These are phyloP conservation scores for Batkoa obscura DNA, from an alignment of 371 early-diverging fungal species.

Conservation along the genomic window DNA sequence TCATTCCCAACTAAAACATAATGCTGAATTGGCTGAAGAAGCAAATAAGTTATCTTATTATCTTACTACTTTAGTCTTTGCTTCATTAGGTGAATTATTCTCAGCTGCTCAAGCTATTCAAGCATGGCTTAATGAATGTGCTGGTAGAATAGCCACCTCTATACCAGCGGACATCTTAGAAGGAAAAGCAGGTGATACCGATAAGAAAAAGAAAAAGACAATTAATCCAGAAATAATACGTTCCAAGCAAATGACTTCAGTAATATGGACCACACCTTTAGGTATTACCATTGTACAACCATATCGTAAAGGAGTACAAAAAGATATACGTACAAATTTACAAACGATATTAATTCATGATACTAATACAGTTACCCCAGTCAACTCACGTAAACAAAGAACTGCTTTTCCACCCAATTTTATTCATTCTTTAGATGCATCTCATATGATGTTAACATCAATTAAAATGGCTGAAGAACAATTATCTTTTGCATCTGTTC, in stretches of 20 bases:
- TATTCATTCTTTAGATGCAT: conserved; percentile 92
- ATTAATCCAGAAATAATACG: conserved; percentile 6
- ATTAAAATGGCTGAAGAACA: conserved; percentile 59
- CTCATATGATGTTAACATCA: conserved; percentile 93
- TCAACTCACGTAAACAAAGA: conserved; percentile 78
- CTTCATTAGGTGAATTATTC: conserved; percentile 75
- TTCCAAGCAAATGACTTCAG: conserved; percentile 56
- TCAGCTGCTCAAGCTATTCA: conserved; percentile 77
- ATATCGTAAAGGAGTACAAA: conserved; percentile 55
- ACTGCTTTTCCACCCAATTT: conserved; percentile 97
- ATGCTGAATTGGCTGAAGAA: conserved; percentile 23
- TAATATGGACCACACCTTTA: conserved; percentile 94
- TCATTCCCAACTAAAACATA: conserved; percentile 44
- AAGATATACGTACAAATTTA: conserved; percentile 45
- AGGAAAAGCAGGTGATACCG: conserved; percentile 6
- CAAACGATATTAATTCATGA: conserved; percentile 67
- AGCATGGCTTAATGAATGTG: conserved; percentile 83
- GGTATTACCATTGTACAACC: conserved; percentile 93
- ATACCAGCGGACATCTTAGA: conserved; percentile 38
- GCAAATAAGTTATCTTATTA: conserved; percentile 36
- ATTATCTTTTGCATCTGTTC: conserved; percentile 84
- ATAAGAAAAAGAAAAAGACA: not conserved
- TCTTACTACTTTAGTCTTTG: conserved; percentile 66
- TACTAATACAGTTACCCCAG: conserved; percentile 46
- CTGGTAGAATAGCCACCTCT: conserved; percentile 61